These are phyloP conservation scores for Phyllosticta capitalensis DNA, from an alignment of 2,329 filamentous ascomycete genomes.

Conservation along the genomic window DNA sequence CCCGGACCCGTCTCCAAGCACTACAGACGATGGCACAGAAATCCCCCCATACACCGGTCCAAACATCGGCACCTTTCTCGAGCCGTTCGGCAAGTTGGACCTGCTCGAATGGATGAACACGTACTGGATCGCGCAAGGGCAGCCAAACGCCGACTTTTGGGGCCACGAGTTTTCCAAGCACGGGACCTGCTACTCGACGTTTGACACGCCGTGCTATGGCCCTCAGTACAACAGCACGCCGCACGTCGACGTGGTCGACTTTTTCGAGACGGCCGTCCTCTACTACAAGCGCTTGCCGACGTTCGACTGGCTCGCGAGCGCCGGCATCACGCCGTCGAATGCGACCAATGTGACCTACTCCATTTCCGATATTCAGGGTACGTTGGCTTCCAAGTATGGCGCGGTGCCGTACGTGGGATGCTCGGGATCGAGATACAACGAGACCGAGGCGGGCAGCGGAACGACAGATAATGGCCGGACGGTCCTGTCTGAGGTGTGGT, in stretches of 20 bases:
- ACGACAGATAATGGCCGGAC: constrained; percentile 49
- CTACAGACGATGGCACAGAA: constrained; percentile 45
- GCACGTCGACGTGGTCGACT: constrained; percentile 53
- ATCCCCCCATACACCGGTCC: constrained; percentile 51
- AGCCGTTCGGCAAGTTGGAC: constrained; percentile 48
- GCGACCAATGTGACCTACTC: constrained; percentile 43
- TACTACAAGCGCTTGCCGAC: constrained; percentile 53
- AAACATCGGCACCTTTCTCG: constrained; percentile 49
- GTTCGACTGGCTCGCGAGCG: constrained; percentile 48
- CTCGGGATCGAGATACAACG: constrained; percentile 50
- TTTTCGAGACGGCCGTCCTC: constrained; percentile 50
- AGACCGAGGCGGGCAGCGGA: constrained; percentile 47
- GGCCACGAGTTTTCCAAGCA: constrained; percentile 60
- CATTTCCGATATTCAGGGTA: constrained; percentile 42
- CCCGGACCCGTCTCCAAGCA: constrained; percentile 51
- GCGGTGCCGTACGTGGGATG: constrained; percentile 53
- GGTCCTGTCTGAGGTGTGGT: constrained; percentile 54
- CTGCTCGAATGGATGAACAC: constrained; percentile 57
- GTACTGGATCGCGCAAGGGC: constrained; percentile 51
- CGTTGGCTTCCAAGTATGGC: constrained; percentile 43
- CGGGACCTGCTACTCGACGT: constrained; percentile 57
- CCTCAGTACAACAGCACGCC: constrained; percentile 39
- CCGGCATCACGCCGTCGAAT: constrained; percentile 50
- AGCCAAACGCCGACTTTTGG: constrained; percentile 53
- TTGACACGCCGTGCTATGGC: constrained; percentile 56